Evolutionary conservation across 2,329 filamentous ascomycete species (phyloP).

Genomic region (Beauveria pseudobassiana): DNA sequence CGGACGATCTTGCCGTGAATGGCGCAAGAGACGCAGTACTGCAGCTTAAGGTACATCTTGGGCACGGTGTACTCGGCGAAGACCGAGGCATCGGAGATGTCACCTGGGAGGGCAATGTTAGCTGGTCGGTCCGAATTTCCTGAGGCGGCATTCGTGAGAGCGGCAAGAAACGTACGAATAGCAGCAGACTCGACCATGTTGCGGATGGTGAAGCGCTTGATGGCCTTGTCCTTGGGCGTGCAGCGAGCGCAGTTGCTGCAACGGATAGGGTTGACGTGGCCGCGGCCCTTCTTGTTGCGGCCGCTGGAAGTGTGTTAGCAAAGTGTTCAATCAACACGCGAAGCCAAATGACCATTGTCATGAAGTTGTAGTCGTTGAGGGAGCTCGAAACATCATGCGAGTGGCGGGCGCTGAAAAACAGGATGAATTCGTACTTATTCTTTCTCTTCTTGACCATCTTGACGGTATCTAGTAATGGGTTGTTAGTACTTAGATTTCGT

Average conservation of each 20-base stretch:
- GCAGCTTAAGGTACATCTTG: constrained; percentile 99
- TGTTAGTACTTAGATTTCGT: constrained; percentile 22
- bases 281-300: constrained; percentile 99
- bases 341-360: not conserved
- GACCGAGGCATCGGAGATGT: constrained; percentile 99
- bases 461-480: constrained; percentile 41
- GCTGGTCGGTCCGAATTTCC: not conserved
- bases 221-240: constrained; percentile 99
- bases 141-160: not conserved
- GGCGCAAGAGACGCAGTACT: constrained; percentile 99
- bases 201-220: constrained; percentile 99
- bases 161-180: constrained; percentile 69
- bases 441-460: constrained; percentile 69
- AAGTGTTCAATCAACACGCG: not conserved
- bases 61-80: constrained; percentile 98
- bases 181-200: constrained; percentile 99
- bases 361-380: not conserved
- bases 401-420: constrained; percentile 7
- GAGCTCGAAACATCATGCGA: not conserved
- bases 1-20: constrained; percentile 99
- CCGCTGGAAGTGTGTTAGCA: constrained; percentile 51
- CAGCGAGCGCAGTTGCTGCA: constrained; percentile 69
- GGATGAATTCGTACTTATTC: constrained; percentile 47
- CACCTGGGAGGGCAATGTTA: constrained; percentile 54
- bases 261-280: constrained; percentile 98